Percentiles rank a stretch among this genome's conserved stretches.
Evolutionary conservation across 495 filamentous ascomycete genomes (phyloP).

Genomic region (Penicillium bialowiezense): DNA sequence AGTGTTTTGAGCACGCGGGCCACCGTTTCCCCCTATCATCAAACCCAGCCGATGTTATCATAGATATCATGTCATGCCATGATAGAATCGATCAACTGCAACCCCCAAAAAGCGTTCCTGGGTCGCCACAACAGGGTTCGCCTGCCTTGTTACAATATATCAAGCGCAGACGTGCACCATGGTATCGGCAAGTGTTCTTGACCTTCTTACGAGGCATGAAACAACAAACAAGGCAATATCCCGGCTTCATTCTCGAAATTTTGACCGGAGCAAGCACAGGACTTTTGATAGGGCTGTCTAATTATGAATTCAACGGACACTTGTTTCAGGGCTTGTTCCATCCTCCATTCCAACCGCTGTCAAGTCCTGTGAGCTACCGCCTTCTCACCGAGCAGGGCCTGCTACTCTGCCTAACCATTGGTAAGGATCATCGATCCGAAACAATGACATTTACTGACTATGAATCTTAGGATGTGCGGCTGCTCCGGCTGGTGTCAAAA

Average conservation of each 20-base stretch:
- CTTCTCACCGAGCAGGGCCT: slow-evolving; percentile 44
- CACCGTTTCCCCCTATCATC: too few relatives aligned
- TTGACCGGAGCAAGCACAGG: slow-evolving; percentile 48
- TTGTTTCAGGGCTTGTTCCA: slow-evolving; percentile 51
- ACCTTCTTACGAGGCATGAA: not conserved
- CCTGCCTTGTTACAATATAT: too few relatives aligned
- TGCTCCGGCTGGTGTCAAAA: slow-evolving; percentile 50
- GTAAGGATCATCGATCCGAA: not conserved
- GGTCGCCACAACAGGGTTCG: too few relatives aligned
- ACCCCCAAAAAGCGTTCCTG: too few relatives aligned
- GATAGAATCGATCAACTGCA: too few relatives aligned
- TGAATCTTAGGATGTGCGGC: slow-evolving; percentile 47
- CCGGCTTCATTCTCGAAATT: slow-evolving; percentile 34
- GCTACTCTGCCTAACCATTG: slow-evolving; percentile 25
- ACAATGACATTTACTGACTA: not conserved
- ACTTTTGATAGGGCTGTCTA: slow-evolving; percentile 50
- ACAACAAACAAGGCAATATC: slow-evolving; percentile 1
- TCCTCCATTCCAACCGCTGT: slow-evolving; percentile 48
- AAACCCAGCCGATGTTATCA: not conserved
- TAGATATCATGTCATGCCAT: not conserved
- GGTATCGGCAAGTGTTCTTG: not conserved
- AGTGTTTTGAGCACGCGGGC: too few relatives aligned
- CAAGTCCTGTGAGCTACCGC: slow-evolving; percentile 43
- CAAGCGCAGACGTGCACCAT: not conserved
- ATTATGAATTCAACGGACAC: slow-evolving; percentile 44